A percentile compares a stretch with the other conserved stretches of the same genome.
These are phyloP conservation scores for Botrytis cinerea DNA, from an alignment of 2,329 filamentous ascomycete genomes.

Conservation along the genomic window DNA sequence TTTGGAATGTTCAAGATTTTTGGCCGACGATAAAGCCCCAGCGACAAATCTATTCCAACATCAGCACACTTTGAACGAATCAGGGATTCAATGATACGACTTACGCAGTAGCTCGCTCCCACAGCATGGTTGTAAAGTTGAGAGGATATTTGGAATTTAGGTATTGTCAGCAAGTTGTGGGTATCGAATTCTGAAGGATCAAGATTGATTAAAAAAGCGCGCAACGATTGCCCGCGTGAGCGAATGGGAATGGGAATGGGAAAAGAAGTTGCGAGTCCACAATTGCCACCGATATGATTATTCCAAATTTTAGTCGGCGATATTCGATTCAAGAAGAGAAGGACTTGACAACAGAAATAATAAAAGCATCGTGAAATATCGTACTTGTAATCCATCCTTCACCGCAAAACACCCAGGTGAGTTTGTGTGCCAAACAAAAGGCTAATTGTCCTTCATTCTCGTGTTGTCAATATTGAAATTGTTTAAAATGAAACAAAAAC, in stretches of 20 bases:
- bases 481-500: neutral
- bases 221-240: neutral
- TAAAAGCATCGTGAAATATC: neutral
- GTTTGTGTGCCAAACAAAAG: neutral
- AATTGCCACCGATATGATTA: neutral
- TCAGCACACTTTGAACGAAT: neutral
- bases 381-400: neutral
- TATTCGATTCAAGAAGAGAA: neutral
- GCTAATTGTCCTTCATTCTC: neutral
- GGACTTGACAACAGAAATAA: neutral
- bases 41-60: neutral
- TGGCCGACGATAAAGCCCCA: constrained; percentile 5
- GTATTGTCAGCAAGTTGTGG: neutral
- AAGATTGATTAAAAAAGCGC: constrained; percentile 2
- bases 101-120: constrained; percentile 16
- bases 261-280: neutral
- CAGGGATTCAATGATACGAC: neutral
- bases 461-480: neutral
- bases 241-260: neutral
- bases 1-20: neutral
- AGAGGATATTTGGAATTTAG: neutral
- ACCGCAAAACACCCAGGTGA: neutral
- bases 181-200: neutral
- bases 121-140: constrained; percentile 12
- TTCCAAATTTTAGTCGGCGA: too few relatives aligned